These are phyloP conservation scores for Smallanthus sonchifolius DNA, from an alignment of 129 eudicot species.

Conservation along the genomic window DNA sequence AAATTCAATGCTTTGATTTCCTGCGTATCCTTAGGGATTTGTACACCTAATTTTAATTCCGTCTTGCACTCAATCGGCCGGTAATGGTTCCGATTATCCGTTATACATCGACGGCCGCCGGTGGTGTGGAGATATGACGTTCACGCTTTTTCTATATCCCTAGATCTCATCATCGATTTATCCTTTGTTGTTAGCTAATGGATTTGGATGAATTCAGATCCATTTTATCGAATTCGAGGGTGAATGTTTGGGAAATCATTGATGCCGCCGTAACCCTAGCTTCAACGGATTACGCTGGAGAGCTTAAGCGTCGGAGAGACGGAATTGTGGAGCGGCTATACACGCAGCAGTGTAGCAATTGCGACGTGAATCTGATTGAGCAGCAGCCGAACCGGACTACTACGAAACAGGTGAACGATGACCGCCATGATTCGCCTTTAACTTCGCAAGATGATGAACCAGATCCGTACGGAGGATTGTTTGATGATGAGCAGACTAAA, in stretches of 20 bases:
- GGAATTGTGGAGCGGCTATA: slow-evolving; percentile 56
- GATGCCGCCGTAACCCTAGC: slow-evolving; percentile 72
- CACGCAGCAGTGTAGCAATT: slow-evolving; percentile 37
- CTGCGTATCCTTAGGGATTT: slow-evolving; percentile 17
- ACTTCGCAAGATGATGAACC: slow-evolving; percentile 43
- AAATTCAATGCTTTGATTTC: background rate
- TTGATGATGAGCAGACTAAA: slow-evolving; percentile 64
- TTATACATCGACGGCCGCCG: background rate
- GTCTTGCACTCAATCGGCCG: no score
- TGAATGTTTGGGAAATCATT: slow-evolving; percentile 60
- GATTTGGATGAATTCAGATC: slow-evolving; percentile 57
- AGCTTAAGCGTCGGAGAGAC: slow-evolving; percentile 56
- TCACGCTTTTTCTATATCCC: background rate
- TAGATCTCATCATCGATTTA: background rate
- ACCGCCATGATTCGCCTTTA: slow-evolving; percentile 33
- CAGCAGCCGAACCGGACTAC: background rate
- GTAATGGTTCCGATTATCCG: background rate
- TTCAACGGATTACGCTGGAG: slow-evolving; percentile 46
- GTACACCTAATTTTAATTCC: background rate
- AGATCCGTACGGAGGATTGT: slow-evolving; percentile 63
- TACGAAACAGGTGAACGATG: slow-evolving; percentile 5
- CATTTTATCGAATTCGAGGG: slow-evolving; percentile 46
- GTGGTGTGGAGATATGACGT: background rate
- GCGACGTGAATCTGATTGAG: slow-evolving; percentile 14
- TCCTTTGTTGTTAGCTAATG: slow-evolving; percentile 28